Evolutionary conservation across 208 protist genomes (phyloP), one percentile per base, ranked within the genome.

Genomic region (Herpetomonas samuelpessoai): DNA sequence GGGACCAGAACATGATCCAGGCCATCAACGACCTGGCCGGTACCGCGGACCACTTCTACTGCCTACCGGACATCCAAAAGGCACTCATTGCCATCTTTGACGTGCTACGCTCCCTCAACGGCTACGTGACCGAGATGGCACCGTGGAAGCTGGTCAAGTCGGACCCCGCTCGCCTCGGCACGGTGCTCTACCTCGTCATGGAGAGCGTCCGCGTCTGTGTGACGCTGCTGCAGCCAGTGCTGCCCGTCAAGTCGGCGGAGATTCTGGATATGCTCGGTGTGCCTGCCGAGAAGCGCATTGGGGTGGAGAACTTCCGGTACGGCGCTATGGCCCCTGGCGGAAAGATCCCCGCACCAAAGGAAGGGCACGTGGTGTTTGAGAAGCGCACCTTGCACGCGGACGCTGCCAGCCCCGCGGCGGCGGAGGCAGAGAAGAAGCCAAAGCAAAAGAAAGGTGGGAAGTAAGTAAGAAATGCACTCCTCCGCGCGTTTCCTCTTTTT

Each of bases 121-220:
- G 68, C 16, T 98, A 97, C 53, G 71, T 97, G 16, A 93, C 91
- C 7, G 79, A 96, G 56, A 96, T 83, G 30, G 81, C 89, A 50
- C 93, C 96, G 50, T 98, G 96, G 94, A 95, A 94, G 67, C 65
- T 97, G 22, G 86, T 93, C 27, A 96, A 94, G 65, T 68, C 70
- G 1, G 89, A 97, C 50, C 73, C 65, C 4, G 68, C 59, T 21
- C 76, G 91, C 12, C 75, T 96, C 14, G 65, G 76, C 22, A 96
- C 89, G 18, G 88, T 97, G 44, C 74, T 98, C 19, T 97, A 97
- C 70, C 57, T 95, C 21, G 82, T 71, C 28, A 88, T 95, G 64
- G 96, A 98, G 72, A 88, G 81, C 7, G 64, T 93, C n/a, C 87
- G 96, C 25, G 55, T 97, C 3, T 79, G 81, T 22, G 71, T 74